phyloP scores from a whole-genome alignment of 768 basidiomycete genomes.

The Agrocybe praecox region DNA sequence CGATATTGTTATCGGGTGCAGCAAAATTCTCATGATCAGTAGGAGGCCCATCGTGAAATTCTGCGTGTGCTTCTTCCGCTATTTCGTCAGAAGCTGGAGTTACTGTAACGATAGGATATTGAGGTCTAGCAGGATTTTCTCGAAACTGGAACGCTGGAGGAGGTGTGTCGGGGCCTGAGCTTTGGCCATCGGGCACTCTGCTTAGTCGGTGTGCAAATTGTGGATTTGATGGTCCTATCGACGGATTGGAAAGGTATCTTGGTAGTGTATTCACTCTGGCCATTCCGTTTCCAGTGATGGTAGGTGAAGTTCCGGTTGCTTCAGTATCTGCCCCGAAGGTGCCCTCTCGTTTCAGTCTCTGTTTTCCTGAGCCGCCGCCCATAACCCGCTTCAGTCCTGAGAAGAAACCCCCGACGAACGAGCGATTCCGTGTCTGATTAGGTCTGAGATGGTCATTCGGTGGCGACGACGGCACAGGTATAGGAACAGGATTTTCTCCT shows the following conservation, averaged over 20 bases:
- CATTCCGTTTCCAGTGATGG: constrained; percentile 24
- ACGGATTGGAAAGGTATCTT: constrained; percentile 39
- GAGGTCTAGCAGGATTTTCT: constrained; percentile 19
- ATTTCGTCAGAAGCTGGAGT: constrained; percentile 30
- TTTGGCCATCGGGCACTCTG: constrained; percentile 31
- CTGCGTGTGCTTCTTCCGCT: constrained; percentile 27
- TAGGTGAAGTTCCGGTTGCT: constrained; percentile 18
- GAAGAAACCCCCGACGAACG: constrained; percentile 41
- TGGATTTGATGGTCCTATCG: constrained; percentile 36
- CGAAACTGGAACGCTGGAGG: constrained; percentile 19
- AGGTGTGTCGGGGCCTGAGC: constrained; percentile 25
- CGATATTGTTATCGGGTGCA: neutral
- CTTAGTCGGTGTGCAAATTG: constrained; percentile 33
- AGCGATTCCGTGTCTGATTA: constrained; percentile 2
- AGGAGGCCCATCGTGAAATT: constrained; percentile 23
- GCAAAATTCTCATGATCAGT: constrained; percentile 18
- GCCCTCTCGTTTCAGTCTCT: constrained; percentile 19
- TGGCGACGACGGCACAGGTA: neutral
- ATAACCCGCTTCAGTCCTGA: constrained; percentile 36
- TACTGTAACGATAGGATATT: constrained; percentile 32
- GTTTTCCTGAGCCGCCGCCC: constrained; percentile 19
- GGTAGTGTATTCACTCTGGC: constrained; percentile 36
- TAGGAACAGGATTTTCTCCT: neutral
- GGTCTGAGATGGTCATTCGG: neutral
- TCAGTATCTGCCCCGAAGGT: constrained; percentile 32